These are phyloP conservation scores for Selaginella tamariscina DNA, from an alignment of 75 land plant genomes.

Conservation along the genomic window DNA sequence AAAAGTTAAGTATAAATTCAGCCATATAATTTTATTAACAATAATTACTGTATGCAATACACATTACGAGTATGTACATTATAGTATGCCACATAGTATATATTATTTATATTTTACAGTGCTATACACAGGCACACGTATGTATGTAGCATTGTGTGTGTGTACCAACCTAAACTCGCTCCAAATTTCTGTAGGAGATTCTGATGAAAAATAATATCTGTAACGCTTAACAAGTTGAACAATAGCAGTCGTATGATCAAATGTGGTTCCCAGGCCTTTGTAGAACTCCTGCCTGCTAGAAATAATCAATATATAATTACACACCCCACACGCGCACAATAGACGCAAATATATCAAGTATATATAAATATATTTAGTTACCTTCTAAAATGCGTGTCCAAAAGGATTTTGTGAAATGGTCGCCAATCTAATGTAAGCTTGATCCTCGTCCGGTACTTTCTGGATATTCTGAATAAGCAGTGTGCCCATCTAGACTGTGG, in stretches of 20 bases:
- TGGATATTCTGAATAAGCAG: constrained; percentile 43
- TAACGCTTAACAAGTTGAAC: constrained; percentile 37
- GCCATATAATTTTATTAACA: neutral
- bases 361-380: constrained; percentile 15
- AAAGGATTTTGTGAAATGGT: constrained; percentile 62
- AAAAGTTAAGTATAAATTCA: neutral
- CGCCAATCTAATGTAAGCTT: constrained; percentile 66
- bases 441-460: constrained; percentile 57
- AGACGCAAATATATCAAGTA: neutral
- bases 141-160: no score
- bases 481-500: constrained; percentile 83
- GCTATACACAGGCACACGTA: no score
- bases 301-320: neutral
- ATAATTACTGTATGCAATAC: no score
- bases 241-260: constrained; percentile 14
- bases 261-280: constrained; percentile 23
- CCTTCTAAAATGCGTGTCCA: constrained; percentile 63
- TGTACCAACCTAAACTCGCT: constrained; percentile 58
- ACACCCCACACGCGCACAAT: neutral
- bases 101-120: no score
- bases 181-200: constrained; percentile 88
- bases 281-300: constrained; percentile 19
- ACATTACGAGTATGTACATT: no score
- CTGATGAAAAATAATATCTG: constrained; percentile 59
- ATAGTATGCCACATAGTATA: no score